Evolutionary conservation across 2,329 filamentous ascomycete genomes (phyloP), one percentile per base, ranked within the genome.

Genomic region (Ustulina deusta): DNA sequence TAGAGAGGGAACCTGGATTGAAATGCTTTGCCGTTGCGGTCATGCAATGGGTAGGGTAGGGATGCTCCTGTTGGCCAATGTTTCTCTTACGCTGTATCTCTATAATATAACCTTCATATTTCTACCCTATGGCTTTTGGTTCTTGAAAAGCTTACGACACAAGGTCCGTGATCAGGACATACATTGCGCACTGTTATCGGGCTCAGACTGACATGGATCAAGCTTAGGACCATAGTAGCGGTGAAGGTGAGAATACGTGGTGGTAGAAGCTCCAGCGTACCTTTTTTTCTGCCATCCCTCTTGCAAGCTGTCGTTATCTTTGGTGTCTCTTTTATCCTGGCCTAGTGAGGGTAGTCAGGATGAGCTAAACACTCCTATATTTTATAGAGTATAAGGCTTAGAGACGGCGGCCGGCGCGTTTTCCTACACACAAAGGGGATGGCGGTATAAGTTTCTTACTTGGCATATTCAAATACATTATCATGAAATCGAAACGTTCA

Each of bases 1-100:
- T 69, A 69, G 66, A 69, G 20, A 32, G 57, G 51, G 49, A 29
- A 65, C 32, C 15, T 55, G 61, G 66, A 20, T 61, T 49, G 25
- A 68, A 57, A 58, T 44, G 42, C 22, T 64, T 56, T 56, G 46
- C 40, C 61, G 36, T 49, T 34, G 48, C 36, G 48, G 55, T 56
- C 7, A 20, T 29, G 61, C 61, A 51, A 48, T 54, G 61, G 52
- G 20, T 25, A 44, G 55, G 27, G 49, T 57, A 51, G 42, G 40
- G 22, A 60, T 29, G 34, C 40, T 51, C 46, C 34, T 59, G 38
- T 49, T 42, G 20, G 22, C 36, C 42, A 54, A 55, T 38, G 20
- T 27, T 61, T 60, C 54, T 61, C 22, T 55, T 44, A 65, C 34
- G 6, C 13, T 65, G 62, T 68, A 65, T 65, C 40, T 32, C 49